A percentile compares a stretch with the other conserved stretches of the same genome.
Conservation (phyloP, 495 filamentous ascomycete genomes). For the Hypoxylon lienhwacheense region DNA sequence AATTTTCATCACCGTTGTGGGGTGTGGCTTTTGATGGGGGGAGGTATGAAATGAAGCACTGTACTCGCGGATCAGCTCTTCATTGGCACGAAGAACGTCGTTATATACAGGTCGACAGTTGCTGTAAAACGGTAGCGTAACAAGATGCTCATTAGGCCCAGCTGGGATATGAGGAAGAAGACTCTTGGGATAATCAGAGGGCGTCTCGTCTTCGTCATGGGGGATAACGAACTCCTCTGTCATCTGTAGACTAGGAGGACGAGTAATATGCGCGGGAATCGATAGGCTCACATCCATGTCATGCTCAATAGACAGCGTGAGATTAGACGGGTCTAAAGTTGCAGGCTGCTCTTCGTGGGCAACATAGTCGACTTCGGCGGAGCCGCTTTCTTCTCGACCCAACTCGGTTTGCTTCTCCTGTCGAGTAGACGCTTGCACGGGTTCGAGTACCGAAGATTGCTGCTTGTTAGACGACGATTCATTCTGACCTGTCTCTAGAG, state of each 20-base stretch:
- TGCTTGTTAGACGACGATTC: conserved; percentile 8
- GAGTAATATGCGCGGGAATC: conserved; percentile 25
- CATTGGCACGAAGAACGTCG: conserved; percentile 41
- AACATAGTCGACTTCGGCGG: conserved; percentile 1
- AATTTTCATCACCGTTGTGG: conserved; percentile 36
- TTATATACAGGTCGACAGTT: conserved; percentile 45
- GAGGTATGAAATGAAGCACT: conserved; percentile 34
- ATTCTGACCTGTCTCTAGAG: neutral
- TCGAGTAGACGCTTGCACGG: neutral
- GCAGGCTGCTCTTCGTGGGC: conserved; percentile 29
- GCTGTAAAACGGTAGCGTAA: conserved; percentile 48
- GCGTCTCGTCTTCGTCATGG: conserved; percentile 23
- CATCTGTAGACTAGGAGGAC: conserved; percentile 18
- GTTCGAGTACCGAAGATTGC: conserved; percentile 14
- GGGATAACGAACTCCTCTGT: conserved; percentile 9
- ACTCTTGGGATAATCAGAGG: conserved; percentile 25
- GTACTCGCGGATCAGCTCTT: conserved; percentile 41
- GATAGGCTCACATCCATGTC: conserved; percentile 31
- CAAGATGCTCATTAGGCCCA: conserved; percentile 35
- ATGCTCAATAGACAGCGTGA: conserved; percentile 41
- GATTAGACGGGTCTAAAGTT: conserved; percentile 45
- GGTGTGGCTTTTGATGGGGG: conserved; percentile 31
- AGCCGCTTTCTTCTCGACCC: conserved; percentile 6
- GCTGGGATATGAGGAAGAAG: conserved; percentile 24
- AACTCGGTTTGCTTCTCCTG: conserved; percentile 8